These are phyloP conservation scores for Camillea tinctor DNA, from an alignment of 2,329 filamentous ascomycete species.

Conservation along the genomic window DNA sequence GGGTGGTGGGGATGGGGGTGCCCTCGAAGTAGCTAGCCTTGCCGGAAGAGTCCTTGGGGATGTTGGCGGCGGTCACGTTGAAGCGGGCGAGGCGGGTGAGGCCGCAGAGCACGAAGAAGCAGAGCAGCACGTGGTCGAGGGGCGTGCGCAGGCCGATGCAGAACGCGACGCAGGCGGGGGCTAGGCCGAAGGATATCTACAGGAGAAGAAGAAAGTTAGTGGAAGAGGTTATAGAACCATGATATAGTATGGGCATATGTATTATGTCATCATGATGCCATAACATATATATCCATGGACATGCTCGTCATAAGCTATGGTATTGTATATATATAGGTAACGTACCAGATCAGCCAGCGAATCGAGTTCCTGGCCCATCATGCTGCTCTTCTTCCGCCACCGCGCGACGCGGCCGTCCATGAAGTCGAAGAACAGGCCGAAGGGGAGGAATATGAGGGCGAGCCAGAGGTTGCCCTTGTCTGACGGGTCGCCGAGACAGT, in stretches of 20 bases:
- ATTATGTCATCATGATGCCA: no score
- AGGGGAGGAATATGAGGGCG: conserved; percentile 83
- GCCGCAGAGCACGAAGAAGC: conserved; percentile 92
- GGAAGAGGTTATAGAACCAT: background rate
- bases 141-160: conserved; percentile 82
- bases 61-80: conserved; percentile 87
- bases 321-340: background rate
- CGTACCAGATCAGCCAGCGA: conserved; percentile 90
- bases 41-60: conserved; percentile 88
- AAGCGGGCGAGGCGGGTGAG: conserved; percentile 92
- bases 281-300: no score
- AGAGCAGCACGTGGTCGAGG: conserved; percentile 74
- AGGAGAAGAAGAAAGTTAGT: background rate
- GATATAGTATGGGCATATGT: background rate
- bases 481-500: conserved; percentile 73
- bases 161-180: conserved; percentile 85
- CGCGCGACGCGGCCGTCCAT: conserved; percentile 96
- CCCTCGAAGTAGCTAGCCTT: conserved; percentile 97
- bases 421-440: conserved; percentile 95
- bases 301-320: background rate
- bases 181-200: conserved; percentile 92
- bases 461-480: conserved; percentile 72
- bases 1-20: conserved; percentile 88
- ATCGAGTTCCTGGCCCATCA: conserved; percentile 98
- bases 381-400: conserved; percentile 93